phyloP scores from a whole-genome alignment of 331 rosid species.

The Quercus tomentella region DNA sequence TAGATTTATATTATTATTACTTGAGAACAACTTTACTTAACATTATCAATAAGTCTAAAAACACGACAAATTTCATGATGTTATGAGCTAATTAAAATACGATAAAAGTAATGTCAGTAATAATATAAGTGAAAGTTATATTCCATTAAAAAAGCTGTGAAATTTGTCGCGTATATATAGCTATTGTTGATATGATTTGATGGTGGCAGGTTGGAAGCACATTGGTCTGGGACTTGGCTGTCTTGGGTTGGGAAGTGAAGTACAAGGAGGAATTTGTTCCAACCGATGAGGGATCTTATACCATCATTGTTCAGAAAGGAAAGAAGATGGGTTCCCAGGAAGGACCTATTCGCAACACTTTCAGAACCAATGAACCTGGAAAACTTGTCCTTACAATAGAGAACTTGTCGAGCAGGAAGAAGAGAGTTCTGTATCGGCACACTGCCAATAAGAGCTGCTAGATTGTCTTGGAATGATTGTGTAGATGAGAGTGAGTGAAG shows the following conservation, averaged over 20 bases:
- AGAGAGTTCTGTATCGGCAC: conserved; percentile 63
- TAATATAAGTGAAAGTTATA: too few relatives aligned
- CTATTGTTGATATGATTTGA: not conserved
- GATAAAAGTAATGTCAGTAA: too few relatives aligned
- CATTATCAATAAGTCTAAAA: too few relatives aligned
- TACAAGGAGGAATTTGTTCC: conserved; percentile 90
- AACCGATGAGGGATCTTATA: conserved; percentile 73
- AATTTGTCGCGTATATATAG: too few relatives aligned
- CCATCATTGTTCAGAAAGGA: conserved; percentile 70
- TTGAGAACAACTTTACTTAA: too few relatives aligned
- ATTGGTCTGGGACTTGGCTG: conserved; percentile 71
- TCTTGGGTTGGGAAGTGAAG: conserved; percentile 84
- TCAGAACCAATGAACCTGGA: conserved; percentile 63
- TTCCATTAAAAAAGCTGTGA: too few relatives aligned
- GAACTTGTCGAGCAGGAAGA: conserved; percentile 67
- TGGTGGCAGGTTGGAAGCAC: conserved; percentile 49
- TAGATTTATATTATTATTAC: not conserved
- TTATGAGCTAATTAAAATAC: too few relatives aligned
- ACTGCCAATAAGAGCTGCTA: conserved; percentile 44
- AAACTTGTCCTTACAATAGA: conserved; percentile 63
- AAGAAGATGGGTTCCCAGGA: conserved; percentile 57
- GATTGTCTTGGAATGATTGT: not conserved
- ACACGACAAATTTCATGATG: too few relatives aligned
- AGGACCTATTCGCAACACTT: conserved; percentile 70
- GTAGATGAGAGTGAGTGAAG: not conserved